A percentile compares a stretch with the other conserved stretches of the same genome.
Evolutionary conservation across 139 green algal genomes (phyloP).

Genomic region (Chlorella sp.): DNA sequence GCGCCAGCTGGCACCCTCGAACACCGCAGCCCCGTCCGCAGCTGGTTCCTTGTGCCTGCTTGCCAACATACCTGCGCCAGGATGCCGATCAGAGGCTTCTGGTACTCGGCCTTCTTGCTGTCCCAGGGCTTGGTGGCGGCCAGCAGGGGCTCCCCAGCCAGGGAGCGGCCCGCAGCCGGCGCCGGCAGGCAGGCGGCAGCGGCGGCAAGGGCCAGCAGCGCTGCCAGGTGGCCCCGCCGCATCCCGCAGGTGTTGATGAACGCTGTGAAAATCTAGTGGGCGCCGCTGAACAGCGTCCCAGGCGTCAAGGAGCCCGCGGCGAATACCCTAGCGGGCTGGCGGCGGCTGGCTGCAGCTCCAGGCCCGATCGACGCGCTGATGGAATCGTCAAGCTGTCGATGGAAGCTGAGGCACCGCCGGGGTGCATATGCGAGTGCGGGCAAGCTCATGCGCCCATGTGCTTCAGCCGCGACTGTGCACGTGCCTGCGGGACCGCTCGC

Average conservation of each 20-base stretch:
- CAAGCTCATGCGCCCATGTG: too few species aligned
- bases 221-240: not conserved
- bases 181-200: not conserved
- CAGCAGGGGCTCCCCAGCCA: not conserved
- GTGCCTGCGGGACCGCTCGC: too few species aligned
- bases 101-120: slow-evolving; percentile 45
- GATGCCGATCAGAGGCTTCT: slow-evolving; percentile 75
- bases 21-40: too few species aligned
- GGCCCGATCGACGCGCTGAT: too few species aligned
- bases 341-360: too few species aligned
- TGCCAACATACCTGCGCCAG: slow-evolving; percentile 54
- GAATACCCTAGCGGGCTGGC: not conserved
- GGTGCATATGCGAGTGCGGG: too few species aligned
- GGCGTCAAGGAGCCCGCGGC: not conserved
- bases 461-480: too few species aligned
- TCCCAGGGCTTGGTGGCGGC: slow-evolving; percentile 6
- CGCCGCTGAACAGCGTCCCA: not conserved
- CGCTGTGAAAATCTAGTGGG: too few species aligned
- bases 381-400: too few species aligned
- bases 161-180: not conserved
- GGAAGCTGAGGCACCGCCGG: too few species aligned
- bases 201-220: not conserved
- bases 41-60: too few species aligned
- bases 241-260: not conserved
- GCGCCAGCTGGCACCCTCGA: not conserved